Base-by-base conservation (phyloP, 805 yeast genomes). In the Cyberlindnera americana region DNA sequence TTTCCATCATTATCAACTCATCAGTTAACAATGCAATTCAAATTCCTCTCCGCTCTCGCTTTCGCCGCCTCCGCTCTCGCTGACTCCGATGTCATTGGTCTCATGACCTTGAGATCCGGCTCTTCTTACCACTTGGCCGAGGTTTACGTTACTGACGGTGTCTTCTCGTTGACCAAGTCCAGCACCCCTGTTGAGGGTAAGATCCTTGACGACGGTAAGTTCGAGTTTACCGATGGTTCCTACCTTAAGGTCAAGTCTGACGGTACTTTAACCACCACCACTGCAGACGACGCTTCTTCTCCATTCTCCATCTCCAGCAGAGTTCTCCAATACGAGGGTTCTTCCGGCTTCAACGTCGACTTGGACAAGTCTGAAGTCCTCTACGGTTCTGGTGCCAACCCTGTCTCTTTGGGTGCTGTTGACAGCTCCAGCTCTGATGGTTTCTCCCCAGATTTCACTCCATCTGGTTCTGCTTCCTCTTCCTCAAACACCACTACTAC, bases 241-340 rank as follows among this genome's bases (percentile, higher is more conserved):
- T 62, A 38, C 44, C 60, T 54, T 21, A 53, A 51, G 33, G 57
- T 55, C 16, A 39, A 34, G 30, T 7, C 28, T 16, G 60, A 54
- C 33, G 54, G 47, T 40, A 23, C 50, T 14, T 49, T 55, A 18
- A 59, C 57, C 26, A 33, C 59, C 28, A 49, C 49, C 24, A 12
- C 46, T 15, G 29, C 7, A 4, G 19, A 16, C 12, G 53, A 51
- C n/a, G 61, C 67, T 31, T 54, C 69, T 25, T 42, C 60, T 15
- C 67, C 70, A 3, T 73, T 68, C 49, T 49, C 69, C 18, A 60
- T 73, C 45, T 22, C 46, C 6, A 52, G 60, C 33, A 69, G 66
- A 21, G 46, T 59, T 49, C 60, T 73, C 50, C 46, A 48, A 5
- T 66, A 56, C 51, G 41, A 63, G 30, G 65, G 62, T 30, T 41